Conservation (phyloP, 2,329 filamentous ascomycete genomes). For the Phaeosphaeria sp. region DNA sequence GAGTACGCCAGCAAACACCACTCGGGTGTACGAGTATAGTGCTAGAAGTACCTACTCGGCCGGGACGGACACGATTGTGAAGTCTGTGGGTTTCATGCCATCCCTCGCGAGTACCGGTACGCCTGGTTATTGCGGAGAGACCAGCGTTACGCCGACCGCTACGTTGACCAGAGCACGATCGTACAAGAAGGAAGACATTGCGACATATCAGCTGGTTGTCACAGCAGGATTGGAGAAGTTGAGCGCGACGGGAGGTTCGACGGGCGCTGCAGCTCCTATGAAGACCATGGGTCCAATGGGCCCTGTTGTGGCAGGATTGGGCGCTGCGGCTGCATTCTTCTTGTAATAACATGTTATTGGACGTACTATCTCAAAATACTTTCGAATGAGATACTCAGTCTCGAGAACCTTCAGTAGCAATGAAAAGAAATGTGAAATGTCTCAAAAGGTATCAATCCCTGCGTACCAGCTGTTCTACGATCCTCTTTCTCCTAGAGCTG, state of each 20-base stretch:
- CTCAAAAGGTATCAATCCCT: neutral
- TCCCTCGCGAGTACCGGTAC: neutral
- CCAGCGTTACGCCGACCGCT: neutral
- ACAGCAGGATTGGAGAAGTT: slow-evolving; percentile 12
- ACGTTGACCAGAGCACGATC: neutral
- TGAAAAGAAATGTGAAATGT: neutral
- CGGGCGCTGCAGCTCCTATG: slow-evolving; percentile 2
- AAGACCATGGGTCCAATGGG: slow-evolving; percentile 1
- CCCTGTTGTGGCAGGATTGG: neutral
- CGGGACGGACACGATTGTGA: slow-evolving; percentile 6
- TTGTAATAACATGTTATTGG: neutral
- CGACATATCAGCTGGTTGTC: slow-evolving; percentile 7
- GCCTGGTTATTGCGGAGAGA: neutral
- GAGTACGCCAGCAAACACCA: neutral
- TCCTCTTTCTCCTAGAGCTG: too few relatives aligned
- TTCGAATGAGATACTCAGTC: neutral
- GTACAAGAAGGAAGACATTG: neutral
- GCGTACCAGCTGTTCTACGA: too few relatives aligned
- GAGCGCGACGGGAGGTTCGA: neutral
- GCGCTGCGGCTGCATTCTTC: neutral
- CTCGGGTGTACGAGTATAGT: neutral
- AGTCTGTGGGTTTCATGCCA: neutral
- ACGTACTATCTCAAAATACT: neutral
- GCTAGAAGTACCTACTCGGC: neutral
- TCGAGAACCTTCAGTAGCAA: neutral